These are phyloP conservation scores for Fraxinus greggii DNA, from an alignment of 305 asterid species.

Conservation along the genomic window DNA sequence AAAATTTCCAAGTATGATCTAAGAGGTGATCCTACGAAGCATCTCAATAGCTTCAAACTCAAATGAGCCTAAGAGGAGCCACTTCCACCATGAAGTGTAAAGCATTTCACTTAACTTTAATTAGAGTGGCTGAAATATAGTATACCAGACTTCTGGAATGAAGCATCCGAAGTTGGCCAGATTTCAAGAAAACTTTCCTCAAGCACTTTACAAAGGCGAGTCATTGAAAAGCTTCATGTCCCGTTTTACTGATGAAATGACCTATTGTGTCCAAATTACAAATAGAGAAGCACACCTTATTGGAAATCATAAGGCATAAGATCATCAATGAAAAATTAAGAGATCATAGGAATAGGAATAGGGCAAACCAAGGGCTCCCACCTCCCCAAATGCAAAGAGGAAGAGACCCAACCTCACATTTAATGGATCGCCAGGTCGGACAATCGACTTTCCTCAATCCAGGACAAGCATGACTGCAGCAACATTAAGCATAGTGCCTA, in stretches of 20 bases:
- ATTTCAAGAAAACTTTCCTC: not conserved
- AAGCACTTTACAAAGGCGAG: not conserved
- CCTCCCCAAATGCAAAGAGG: not conserved
- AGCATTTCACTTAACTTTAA: not conserved
- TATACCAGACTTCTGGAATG: not conserved
- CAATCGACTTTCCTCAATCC: not conserved
- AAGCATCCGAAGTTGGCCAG: not conserved
- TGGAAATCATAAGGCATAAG: not conserved
- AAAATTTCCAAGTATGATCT: not conserved
- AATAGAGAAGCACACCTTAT: not conserved
- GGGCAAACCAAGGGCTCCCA: not conserved
- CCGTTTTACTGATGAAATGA: not conserved
- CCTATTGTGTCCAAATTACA: not conserved
- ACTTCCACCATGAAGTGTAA: not conserved
- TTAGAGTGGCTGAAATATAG: not conserved
- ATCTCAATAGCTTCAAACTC: not conserved
- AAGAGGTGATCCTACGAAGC: not conserved
- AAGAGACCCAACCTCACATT: not conserved
- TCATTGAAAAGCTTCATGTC: not conserved
- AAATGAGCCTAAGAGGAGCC: not conserved
- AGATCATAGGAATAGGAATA: not conserved
- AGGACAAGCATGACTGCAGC: not conserved
- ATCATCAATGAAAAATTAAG: too few relatives aligned
- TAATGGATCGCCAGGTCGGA: not conserved
- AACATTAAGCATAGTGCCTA: not conserved